Conservation (phyloP, 495 filamentous ascomycete genomes). For the Neurospora sp. region DNA sequence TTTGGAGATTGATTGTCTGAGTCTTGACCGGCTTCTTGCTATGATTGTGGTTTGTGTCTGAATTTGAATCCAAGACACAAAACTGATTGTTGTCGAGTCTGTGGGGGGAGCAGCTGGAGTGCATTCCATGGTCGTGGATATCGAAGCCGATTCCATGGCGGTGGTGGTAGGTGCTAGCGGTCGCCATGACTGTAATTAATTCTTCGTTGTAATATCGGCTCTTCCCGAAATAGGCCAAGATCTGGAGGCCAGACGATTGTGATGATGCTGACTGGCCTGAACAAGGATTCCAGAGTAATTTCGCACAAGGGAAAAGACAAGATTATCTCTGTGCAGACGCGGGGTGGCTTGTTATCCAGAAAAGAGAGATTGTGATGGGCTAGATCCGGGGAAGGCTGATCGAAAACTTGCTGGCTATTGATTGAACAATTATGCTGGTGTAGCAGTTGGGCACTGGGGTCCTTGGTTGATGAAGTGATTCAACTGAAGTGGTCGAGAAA, state of each 20-base stretch:
- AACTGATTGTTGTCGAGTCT: slow-evolving; percentile 11
- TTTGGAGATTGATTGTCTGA: neutral
- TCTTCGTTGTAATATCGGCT: slow-evolving; percentile 3
- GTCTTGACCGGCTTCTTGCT: neutral
- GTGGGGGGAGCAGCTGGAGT: slow-evolving; percentile 3
- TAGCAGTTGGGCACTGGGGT: slow-evolving; percentile 13
- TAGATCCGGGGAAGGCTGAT: slow-evolving; percentile 14
- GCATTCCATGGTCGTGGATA: slow-evolving; percentile 11
- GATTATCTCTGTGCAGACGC: neutral
- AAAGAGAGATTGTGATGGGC: neutral
- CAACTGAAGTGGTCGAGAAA: neutral
- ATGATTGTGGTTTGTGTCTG: neutral
- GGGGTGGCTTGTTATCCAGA: neutral
- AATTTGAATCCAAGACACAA: neutral
- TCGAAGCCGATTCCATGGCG: slow-evolving; percentile 9
- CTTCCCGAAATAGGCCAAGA: slow-evolving; percentile 16
- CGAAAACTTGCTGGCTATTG: slow-evolving; percentile 11
- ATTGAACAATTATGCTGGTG: slow-evolving; percentile 20
- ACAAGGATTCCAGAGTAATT: neutral
- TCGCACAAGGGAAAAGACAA: neutral
- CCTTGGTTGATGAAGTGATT: neutral
- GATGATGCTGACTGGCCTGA: neutral
- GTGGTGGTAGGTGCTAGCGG: slow-evolving; percentile 4
- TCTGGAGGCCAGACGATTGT: neutral
- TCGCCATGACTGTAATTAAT: slow-evolving; percentile 19